Evolutionary conservation across 2,329 filamentous ascomycete genomes (phyloP), one percentile per base, ranked within the genome.

Genomic region (Fusarium sp.): DNA sequence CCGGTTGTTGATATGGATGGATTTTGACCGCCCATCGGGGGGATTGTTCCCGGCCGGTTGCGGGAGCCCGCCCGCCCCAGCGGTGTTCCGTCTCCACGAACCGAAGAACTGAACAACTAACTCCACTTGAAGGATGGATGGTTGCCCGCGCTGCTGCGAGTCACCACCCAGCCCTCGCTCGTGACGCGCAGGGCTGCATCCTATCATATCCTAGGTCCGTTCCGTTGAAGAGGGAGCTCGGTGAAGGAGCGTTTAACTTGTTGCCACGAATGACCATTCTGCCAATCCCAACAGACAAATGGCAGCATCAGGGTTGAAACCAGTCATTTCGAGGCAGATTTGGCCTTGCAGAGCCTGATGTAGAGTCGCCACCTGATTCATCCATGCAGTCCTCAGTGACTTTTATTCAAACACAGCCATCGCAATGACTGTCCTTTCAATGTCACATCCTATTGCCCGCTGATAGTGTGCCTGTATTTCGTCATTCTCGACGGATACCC

Each of bases 181-280:
- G 63, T 75, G 72, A 75, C 64, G 69, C 63, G 62, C 62, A 72
- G 58, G 58, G 64, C 70, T 62, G 56, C 47, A n/a, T n/a, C n/a
- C n/a, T n/a, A n/a, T n/a, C n/a, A n/a, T n/a, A 58, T 67, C 57
- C 61, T 35, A 45, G 58, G 37, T 59, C 59, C 62, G 29, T 38
- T 14, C 60, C 34, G 24, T 18, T 22, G 37, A 40, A 40, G 38
- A 40, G 38, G 38, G 38, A 42, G 38, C 45, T 50, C 22, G 60
- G 66, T 60, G 14, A 71, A 22, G 40, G 38, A 42, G 38, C 29
- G 57, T 68, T 29, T 65, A 45, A 57, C 45, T 40, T 40, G 47
- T 56, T 50, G 66, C 24, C 63, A 56, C 66, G 29, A 35, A 50
- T 31, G 22, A 24, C 29, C 52, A 2, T 38, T 27, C 31, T 52